Conservation (phyloP, 164 flowering plant species). For the Nymphaea thermarum region DNA sequence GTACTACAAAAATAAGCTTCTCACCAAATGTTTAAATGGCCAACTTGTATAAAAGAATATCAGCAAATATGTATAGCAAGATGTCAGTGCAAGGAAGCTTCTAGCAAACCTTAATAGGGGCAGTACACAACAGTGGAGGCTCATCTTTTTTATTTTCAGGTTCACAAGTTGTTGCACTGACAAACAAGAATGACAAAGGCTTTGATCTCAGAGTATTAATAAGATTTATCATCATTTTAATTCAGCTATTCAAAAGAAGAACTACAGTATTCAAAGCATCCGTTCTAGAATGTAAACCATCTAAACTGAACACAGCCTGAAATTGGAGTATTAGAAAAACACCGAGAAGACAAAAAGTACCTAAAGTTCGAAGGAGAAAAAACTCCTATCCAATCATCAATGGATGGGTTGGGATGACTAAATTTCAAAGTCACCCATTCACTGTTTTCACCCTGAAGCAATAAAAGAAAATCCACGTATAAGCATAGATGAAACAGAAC, state of each 20-base stretch:
- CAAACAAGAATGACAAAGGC: constrained; percentile 1
- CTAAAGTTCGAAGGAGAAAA: constrained; percentile 91
- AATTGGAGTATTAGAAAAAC: neutral
- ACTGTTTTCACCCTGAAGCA: constrained; percentile 35
- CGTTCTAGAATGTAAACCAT: neutral
- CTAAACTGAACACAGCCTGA: neutral
- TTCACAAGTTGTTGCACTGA: constrained; percentile 54
- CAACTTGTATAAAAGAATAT: neutral
- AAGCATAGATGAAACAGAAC: neutral
- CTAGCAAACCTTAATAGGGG: constrained; percentile 64
- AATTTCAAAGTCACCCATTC: constrained; percentile 56
- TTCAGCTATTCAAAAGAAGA: neutral
- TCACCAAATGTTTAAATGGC: too few species aligned
- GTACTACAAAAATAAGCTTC: constrained; percentile 23
- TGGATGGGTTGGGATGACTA: constrained; percentile 39
- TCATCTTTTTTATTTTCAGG: constrained; percentile 31
- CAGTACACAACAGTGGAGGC: constrained; percentile 61
- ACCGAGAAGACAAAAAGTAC: constrained; percentile 16
- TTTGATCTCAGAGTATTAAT: too few species aligned
- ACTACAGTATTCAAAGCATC: too few species aligned
- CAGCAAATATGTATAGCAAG: neutral
- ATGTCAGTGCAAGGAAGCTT: neutral
- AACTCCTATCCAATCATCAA: constrained; percentile 90
- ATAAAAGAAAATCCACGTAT: neutral
- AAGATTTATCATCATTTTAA: neutral